phyloP scores from a whole-genome alignment of 106 monocot species.

The Dendrobium chrysotoxum region DNA sequence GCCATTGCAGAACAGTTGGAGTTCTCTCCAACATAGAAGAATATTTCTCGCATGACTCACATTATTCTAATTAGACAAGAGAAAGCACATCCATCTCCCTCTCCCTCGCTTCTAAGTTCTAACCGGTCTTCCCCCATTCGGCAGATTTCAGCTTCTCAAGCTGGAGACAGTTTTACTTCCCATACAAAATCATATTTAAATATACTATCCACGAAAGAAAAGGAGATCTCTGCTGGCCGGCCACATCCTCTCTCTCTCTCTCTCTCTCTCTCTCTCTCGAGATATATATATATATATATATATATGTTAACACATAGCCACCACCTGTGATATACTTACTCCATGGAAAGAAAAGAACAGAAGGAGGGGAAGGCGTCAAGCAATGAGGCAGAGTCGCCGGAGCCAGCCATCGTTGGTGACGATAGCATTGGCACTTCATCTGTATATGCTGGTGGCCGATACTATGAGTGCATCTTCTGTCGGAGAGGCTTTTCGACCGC shows the following conservation, averaged over 20 bases:
- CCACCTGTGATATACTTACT: neutral
- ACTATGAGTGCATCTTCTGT: slow-evolving; percentile 34
- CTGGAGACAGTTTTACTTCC: too few species aligned
- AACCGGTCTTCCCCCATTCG: too few species aligned
- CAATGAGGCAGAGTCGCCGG: neutral
- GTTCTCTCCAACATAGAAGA: too few species aligned
- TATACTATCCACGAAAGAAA: too few species aligned
- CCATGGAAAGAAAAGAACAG: neutral
- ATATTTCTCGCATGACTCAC: too few species aligned
- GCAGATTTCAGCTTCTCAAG: too few species aligned
- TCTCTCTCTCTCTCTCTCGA: neutral
- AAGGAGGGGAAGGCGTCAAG: neutral
- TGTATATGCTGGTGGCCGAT: neutral
- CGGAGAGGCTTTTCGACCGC: slow-evolving; percentile 31
- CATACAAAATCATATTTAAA: too few species aligned
- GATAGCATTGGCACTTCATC: neutral
- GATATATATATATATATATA: neutral
- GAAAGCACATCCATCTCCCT: too few species aligned
- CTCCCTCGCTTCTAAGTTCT: too few species aligned
- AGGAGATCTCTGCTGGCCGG: too few species aligned
- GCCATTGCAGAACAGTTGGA: too few species aligned
- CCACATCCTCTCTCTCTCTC: neutral
- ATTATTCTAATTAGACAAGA: too few species aligned
- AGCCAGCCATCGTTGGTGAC: neutral
- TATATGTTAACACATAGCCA: neutral